Evolutionary conservation across 2,329 filamentous ascomycete genomes (phyloP), one percentile per base, ranked within the genome.

Genomic region (Passalora sequoiae): DNA sequence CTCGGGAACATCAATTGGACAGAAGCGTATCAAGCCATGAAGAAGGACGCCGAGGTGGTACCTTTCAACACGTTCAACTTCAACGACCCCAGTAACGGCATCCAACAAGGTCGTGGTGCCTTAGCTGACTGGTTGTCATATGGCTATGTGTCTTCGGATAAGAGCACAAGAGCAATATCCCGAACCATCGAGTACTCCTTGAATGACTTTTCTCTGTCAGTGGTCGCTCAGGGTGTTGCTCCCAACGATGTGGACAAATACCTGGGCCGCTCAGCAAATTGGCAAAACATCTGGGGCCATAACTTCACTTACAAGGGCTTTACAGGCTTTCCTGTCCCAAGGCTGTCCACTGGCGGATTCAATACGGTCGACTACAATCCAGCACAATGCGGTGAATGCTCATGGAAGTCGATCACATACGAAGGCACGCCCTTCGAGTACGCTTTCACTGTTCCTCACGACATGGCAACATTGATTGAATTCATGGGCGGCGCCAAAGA

Each of bases 361-460:
- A 50, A 63, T 17, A 39, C 58, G 1, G 63, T 58, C 0, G 51
- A 56, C 6, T 71, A 70, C 46, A 65, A 71, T 43, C 69, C 69
- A 5, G 58, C 62, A 19, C 60, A 62, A 2, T 71, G 69, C 38
- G 66, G 67, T 6, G 59, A 59, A 2, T 70, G 69, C 46, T 65
- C 68, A 20, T 70, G 67, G 66, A 35, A 41, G 0, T 60, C 64
- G n/a, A 61, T 69, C 35, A 63, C 61, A 10, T 71, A 70, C 40
- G 68, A 70, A 52, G 67, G 60, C 2, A 67, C 65, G 4, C 62
- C 66, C 3, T 69, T 68, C 17, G 67, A 70, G 38, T 71, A 71
- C 46, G 66, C 63, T 1, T 71, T 69, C 41, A 66, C 66, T 1
- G 59, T 69, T 5, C 69, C 68, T 1, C 66, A 69, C 41, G 68